phyloP scores from a whole-genome alignment of 768 basidiomycete species.

The Suillus americanus region DNA sequence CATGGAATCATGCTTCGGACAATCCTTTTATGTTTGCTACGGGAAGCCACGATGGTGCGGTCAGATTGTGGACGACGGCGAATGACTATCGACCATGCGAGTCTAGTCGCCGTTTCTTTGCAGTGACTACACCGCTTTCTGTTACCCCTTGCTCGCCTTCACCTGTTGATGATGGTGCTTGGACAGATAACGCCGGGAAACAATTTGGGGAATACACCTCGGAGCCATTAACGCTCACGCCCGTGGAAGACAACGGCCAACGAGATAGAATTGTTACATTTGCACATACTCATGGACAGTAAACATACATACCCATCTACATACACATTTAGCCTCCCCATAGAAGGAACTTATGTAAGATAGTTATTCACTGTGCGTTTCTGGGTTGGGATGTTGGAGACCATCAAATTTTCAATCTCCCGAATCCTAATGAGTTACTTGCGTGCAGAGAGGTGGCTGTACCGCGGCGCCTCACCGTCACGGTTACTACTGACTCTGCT shows the following conservation, averaged over 20 bases:
- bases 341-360: not conserved
- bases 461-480: too few relatives aligned
- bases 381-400: not conserved
- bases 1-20: conserved; percentile 65
- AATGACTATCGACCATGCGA: conserved; percentile 1
- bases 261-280: conserved; percentile 9
- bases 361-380: not conserved
- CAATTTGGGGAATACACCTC: conserved; percentile 7
- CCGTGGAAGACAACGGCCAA: conserved; percentile 7
- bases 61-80: conserved; percentile 62
- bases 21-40: conserved; percentile 71
- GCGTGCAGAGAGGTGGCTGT: not conserved
- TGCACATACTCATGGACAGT: not conserved
- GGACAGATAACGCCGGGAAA: not conserved
- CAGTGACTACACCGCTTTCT: conserved; percentile 2
- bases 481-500: too few relatives aligned
- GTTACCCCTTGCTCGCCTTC: conserved; percentile 4
- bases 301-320: not conserved
- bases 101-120: not conserved
- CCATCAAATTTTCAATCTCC: too few relatives aligned
- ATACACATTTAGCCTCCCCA: not conserved
- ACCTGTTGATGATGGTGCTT: not conserved
- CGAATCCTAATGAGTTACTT: too few relatives aligned
- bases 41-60: conserved; percentile 67
- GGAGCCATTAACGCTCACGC: conserved; percentile 8